phyloP scores from a whole-genome alignment of 1,284 basidiomycete species.

The Trametes pubescens region DNA sequence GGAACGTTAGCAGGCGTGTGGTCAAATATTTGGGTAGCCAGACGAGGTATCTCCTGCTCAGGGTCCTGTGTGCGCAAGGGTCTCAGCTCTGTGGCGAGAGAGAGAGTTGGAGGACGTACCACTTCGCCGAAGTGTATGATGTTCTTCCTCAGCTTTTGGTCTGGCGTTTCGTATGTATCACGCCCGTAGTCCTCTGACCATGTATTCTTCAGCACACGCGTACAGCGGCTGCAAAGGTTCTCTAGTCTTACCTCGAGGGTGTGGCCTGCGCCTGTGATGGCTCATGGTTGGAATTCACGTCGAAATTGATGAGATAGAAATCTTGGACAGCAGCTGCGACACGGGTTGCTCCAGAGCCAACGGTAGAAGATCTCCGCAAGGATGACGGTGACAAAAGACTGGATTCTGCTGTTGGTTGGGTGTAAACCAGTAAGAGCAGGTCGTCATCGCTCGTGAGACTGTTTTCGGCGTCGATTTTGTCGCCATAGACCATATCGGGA shows the following conservation, averaged over 20 bases:
- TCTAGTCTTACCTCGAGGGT: constrained; percentile 55
- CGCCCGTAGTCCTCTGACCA: constrained; percentile 61
- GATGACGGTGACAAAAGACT: constrained; percentile 3
- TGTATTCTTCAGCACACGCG: neutral
- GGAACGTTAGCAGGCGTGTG: constrained; percentile 64
- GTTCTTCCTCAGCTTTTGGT: constrained; percentile 72
- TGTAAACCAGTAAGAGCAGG: neutral
- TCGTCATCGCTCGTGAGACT: neutral
- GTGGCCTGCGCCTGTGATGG: constrained; percentile 52
- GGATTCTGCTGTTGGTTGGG: constrained; percentile 12
- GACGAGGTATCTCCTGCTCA: constrained; percentile 70
- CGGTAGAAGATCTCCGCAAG: neutral
- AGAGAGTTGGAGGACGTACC: constrained; percentile 55
- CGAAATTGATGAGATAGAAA: neutral
- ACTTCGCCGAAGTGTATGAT: constrained; percentile 86
- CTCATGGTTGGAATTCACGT: constrained; percentile 48
- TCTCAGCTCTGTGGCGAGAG: neutral
- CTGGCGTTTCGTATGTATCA: constrained; percentile 72
- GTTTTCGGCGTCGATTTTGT: constrained; percentile 5
- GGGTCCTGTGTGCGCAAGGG: constrained; percentile 60
- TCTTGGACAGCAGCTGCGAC: neutral
- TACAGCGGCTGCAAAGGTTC: neutral
- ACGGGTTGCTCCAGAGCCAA: neutral
- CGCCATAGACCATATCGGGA: neutral
- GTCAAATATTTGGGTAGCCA: constrained; percentile 71